phyloP scores from a whole-genome alignment of 1,284 basidiomycete species.

The Sphagnurus paluster region DNA sequence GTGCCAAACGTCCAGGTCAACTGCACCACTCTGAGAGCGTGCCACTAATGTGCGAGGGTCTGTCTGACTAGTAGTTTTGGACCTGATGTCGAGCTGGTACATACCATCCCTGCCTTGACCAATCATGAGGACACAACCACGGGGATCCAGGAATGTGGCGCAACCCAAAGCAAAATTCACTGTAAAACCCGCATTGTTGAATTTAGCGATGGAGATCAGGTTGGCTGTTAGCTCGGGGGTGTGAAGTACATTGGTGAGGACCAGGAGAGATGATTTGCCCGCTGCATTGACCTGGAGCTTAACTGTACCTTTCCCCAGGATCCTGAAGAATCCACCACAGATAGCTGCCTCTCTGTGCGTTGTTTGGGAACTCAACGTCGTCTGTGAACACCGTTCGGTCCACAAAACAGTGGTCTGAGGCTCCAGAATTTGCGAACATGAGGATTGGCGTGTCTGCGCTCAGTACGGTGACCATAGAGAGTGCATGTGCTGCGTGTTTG shows the following conservation, averaged over 20 bases:
- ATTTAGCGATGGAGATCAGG: constrained; percentile 6
- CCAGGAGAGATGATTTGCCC: not conserved
- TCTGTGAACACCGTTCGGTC: constrained; percentile 15
- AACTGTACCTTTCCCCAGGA: constrained; percentile 21
- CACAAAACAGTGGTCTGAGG: constrained; percentile 26
- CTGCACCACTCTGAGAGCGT: not conserved
- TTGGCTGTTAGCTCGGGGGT: constrained; percentile 4
- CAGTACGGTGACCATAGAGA: no score
- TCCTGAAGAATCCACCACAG: constrained; percentile 18
- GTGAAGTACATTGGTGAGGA: constrained; percentile 1
- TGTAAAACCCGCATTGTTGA: not conserved
- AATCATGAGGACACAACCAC: not conserved
- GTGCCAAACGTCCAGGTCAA: constrained; percentile 2
- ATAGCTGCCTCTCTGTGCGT: constrained; percentile 17
- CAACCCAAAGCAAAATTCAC: not conserved
- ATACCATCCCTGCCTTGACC: not conserved
- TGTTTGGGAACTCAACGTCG: constrained; percentile 11
- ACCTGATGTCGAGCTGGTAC: not conserved
- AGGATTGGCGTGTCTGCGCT: no score
- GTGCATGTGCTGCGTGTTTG: no score
- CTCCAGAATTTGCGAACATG: constrained; percentile 20
- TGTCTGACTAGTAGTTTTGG: no score
- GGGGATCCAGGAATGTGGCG: not conserved
- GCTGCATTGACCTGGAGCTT: constrained; percentile 7
- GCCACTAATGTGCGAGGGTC: not conserved